A percentile compares a stretch with the other conserved stretches of the same genome.
Conservation (phyloP, 78 protist genomes). For the Anaeramoeba ignava region DNA sequence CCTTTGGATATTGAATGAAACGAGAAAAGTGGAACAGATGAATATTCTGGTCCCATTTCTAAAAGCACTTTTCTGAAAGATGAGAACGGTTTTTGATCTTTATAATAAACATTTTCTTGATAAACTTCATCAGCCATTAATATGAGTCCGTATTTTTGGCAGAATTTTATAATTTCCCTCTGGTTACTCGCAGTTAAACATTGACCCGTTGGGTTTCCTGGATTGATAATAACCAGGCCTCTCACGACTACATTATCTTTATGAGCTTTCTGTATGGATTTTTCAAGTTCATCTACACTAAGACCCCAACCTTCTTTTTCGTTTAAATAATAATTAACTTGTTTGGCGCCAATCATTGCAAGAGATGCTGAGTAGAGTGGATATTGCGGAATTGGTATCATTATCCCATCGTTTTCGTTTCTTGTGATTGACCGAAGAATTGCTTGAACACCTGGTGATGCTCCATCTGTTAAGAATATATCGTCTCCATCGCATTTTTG, state of each 20-base stretch:
- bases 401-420: conserved; percentile 40
- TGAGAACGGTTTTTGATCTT: conserved; percentile 44
- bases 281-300: neutral
- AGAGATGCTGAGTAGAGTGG: conserved; percentile 96
- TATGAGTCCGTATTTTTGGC: conserved; percentile 44
- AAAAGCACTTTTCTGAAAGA: conserved; percentile 69
- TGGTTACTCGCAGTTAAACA: conserved; percentile 17
- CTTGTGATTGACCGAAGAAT: conserved; percentile 37
- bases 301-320: conserved; percentile 58
- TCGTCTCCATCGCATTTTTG: conserved; percentile 36
- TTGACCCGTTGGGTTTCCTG: conserved; percentile 99
- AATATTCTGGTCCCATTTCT: conserved; percentile 10
- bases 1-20: conserved; percentile 95
- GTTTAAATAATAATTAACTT: conserved; percentile 70
- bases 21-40: conserved; percentile 55
- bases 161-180: conserved; percentile 35
- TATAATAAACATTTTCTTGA: conserved; percentile 83
- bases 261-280: conserved; percentile 29
- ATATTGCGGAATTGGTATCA: conserved; percentile 98
- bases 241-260: conserved; percentile 43
- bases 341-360: conserved; percentile 57
- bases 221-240: conserved; percentile 91
- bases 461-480: conserved; percentile 96
- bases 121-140: conserved; percentile 98
- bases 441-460: conserved; percentile 59